Percentiles rank a stretch among this genome's conserved stretches.
Evolutionary conservation across 371 early-diverging fungal genomes (phyloP).

Genomic region (Mortierella sp.): DNA sequence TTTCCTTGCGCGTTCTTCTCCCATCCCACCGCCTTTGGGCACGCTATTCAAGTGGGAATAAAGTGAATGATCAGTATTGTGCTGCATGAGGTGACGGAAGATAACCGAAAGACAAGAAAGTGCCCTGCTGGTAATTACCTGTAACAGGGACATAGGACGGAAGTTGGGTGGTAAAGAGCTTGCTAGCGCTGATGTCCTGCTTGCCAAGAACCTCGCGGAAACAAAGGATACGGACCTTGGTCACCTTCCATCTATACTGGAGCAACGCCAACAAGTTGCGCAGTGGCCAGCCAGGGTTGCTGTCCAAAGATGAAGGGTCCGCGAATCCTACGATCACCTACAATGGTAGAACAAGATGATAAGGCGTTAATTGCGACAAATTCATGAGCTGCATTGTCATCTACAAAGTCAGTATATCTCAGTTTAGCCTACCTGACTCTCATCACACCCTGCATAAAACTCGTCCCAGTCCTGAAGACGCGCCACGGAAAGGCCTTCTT

Average conservation of each 20-base stretch:
- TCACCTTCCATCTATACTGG: slow-evolving; percentile 63
- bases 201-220: slow-evolving; percentile 74
- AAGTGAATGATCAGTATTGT: background rate
- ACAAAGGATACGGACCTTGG: slow-evolving; percentile 75
- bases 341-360: background rate
- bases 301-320: slow-evolving; percentile 82
- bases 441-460: slow-evolving; percentile 56
- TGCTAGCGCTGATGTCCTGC: slow-evolving; percentile 49
- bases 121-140: slow-evolving; percentile 20
- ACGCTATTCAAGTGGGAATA: slow-evolving; percentile 11
- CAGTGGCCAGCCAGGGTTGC: slow-evolving; percentile 91
- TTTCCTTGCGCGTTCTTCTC: slow-evolving; percentile 88
- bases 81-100: background rate
- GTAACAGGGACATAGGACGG: slow-evolving; percentile 24
- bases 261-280: slow-evolving; percentile 85
- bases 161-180: slow-evolving; percentile 36
- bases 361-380: background rate
- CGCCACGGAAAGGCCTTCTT: slow-evolving; percentile 48
- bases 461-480: slow-evolving; percentile 64
- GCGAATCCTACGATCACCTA: slow-evolving; percentile 80
- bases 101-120: no score
- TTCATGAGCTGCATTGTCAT: background rate
- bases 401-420: background rate
- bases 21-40: slow-evolving; percentile 89
- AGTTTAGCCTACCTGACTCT: slow-evolving; percentile 41